These are phyloP conservation scores for Chrysosporium keratinophilum DNA, from an alignment of 2,329 filamentous ascomycete genomes.

Conservation along the genomic window DNA sequence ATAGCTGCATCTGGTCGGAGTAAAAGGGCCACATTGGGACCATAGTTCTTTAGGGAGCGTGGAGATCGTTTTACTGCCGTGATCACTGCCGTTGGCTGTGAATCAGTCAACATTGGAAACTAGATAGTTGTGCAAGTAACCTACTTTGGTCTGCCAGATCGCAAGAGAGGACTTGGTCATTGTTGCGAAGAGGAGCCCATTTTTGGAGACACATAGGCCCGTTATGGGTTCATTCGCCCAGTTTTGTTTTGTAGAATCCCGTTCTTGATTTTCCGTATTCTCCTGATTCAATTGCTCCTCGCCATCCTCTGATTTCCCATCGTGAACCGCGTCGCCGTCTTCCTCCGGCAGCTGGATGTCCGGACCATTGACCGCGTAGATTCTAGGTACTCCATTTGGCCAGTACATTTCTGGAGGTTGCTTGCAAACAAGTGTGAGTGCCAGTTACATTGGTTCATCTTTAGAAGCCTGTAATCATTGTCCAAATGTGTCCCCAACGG, in stretches of 20 bases:
- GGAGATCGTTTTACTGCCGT: conserved; percentile 74
- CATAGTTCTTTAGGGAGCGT: conserved; percentile 70
- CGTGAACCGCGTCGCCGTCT: conserved; percentile 19
- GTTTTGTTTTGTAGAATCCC: conserved; percentile 22
- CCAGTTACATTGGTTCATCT: conserved; percentile 30
- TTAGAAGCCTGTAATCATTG: conserved; percentile 20
- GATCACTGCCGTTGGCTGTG: conserved; percentile 75
- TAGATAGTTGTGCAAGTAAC: conserved; percentile 6
- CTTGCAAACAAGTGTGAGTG: conserved; percentile 21
- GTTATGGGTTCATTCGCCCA: conserved; percentile 57
- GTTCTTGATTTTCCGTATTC: conserved; percentile 22
- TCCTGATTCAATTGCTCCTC: conserved; percentile 24
- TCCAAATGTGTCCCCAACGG: neutral
- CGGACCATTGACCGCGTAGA: conserved; percentile 40
- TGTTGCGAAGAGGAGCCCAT: conserved; percentile 74
- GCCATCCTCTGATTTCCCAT: conserved; percentile 43
- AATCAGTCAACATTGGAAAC: conserved; percentile 24
- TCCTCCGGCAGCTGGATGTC: conserved; percentile 25
- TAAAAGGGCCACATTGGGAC: conserved; percentile 70
- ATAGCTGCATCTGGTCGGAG: conserved; percentile 87
- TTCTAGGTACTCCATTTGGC: conserved; percentile 41
- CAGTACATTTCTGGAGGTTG: conserved; percentile 38
- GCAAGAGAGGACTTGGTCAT: conserved; percentile 76
- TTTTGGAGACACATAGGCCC: conserved; percentile 65
- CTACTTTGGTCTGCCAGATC: conserved; percentile 93